Evolutionary conservation across 495 filamentous ascomycete genomes (phyloP), one percentile per base, ranked within the genome.

Genomic region (Aspergillus avenaceus): DNA sequence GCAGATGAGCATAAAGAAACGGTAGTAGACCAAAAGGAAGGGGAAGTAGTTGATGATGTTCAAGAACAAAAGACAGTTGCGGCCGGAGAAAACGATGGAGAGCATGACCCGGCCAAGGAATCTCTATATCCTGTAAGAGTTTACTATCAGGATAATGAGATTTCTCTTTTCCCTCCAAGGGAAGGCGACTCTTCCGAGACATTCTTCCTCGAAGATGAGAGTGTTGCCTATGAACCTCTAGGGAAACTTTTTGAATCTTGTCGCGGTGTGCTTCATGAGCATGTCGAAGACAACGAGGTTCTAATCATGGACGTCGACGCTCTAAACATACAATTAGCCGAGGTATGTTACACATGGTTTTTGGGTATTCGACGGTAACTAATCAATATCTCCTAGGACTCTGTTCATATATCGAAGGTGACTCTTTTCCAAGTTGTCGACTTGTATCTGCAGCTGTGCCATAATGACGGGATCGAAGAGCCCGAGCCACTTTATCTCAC

Each of bases 191-290:
- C 82, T 45, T 74, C 84, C 0, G 82, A 88, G 41, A 79, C 80
- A 8, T 95, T 82, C 56, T 88, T 95, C 45, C 76, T 96, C 11
- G 73, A 83, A 49, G 84, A 91, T 56, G 76, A 81, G 53, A 70
- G 73, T 19, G 69, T 86, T 1, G 73, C 83, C 13, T 76, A 83
- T 41, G 60, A 77, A 16, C 71, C 72, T 13, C 66, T 96, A 23
- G 62, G 66, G 19, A 72, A 78, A 26, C 71, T 96, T 18, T 74
- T 96, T 42, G 60, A 72, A 32, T 79, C 79, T 26, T 79, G 88
- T 52, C 84, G 88, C 34, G 63, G 73, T 22, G 77, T 90, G 6
- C 80, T 96, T 50, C 70, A 72, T 24, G 76, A 85, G 16, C 87
- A 85, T 56, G 73, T 93, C 18, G 64, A 69, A 16, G 71, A 82